Conservation (phyloP, 352 stramenopile genomes). For the Pythium aristosporum region DNA sequence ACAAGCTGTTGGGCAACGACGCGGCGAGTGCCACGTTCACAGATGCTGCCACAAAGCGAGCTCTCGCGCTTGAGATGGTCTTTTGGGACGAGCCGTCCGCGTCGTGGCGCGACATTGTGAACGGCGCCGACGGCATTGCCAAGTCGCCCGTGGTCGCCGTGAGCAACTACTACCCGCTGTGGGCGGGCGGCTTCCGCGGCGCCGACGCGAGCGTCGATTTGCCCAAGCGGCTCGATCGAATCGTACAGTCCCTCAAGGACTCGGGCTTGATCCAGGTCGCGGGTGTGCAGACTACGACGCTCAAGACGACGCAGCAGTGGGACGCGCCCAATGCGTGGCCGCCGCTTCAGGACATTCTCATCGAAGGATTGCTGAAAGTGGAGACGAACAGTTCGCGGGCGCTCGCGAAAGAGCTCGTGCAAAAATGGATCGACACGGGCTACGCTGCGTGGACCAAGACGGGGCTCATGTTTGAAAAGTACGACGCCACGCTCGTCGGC, state of each 20-base stretch:
- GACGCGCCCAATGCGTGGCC: conserved; percentile 86
- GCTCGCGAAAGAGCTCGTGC: conserved; percentile 50
- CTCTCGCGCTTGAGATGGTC: conserved; percentile 61
- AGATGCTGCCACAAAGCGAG: conserved; percentile 18
- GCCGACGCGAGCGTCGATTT: conserved; percentile 47
- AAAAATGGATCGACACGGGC: conserved; percentile 64
- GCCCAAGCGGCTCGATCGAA: conserved; percentile 35
- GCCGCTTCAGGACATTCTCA: conserved; percentile 76
- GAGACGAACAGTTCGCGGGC: conserved; percentile 45
- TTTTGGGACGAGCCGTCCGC: conserved; percentile 62
- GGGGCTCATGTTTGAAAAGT: conserved; percentile 90
- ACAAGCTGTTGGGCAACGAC: conserved; percentile 41
- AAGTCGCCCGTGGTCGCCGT: not conserved
- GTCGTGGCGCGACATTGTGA: conserved; percentile 73
- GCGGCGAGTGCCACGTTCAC: not conserved
- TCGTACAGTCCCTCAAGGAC: conserved; percentile 48
- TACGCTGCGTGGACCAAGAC: conserved; percentile 62
- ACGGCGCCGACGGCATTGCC: not conserved
- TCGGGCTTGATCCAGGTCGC: conserved; percentile 64
- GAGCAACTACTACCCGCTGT: conserved; percentile 68
- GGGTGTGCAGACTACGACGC: conserved; percentile 71
- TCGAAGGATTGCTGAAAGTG: conserved; percentile 68
- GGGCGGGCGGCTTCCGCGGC: conserved; percentile 27
- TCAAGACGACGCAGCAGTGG: conserved; percentile 84
- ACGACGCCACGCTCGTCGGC: conserved; percentile 69